Percentiles rank a stretch among this genome's conserved stretches.
Evolutionary conservation across 495 filamentous ascomycete species (phyloP).

Genomic region (Podospora australis): DNA sequence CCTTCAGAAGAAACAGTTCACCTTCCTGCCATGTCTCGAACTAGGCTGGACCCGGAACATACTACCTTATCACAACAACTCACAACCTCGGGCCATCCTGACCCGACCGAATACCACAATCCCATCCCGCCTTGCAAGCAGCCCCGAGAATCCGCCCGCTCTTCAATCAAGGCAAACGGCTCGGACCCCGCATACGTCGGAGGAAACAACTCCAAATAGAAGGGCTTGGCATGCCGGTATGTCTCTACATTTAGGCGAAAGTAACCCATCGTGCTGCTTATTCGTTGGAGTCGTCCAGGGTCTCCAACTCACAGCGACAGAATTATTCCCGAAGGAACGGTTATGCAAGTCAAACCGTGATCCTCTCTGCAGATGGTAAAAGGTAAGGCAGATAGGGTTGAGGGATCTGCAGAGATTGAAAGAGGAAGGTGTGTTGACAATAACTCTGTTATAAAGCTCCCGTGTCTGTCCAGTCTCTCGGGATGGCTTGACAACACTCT

Average conservation of each 20-base stretch:
- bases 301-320: conserved; percentile 3
- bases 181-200: conserved; percentile 20
- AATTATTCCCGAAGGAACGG: background rate
- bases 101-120: too few relatives aligned
- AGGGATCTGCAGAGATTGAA: background rate
- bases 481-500: background rate
- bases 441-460: background rate
- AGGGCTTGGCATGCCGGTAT: conserved; percentile 14
- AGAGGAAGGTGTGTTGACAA: background rate
- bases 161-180: background rate
- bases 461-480: background rate
- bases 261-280: background rate
- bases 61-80: too few relatives aligned
- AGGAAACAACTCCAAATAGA: conserved; percentile 24
- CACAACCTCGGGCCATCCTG: too few relatives aligned
- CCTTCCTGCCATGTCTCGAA: too few relatives aligned
- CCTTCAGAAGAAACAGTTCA: too few relatives aligned
- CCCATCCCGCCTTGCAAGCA: too few relatives aligned
- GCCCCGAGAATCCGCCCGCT: too few relatives aligned
- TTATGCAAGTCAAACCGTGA: background rate
- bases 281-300: conserved; percentile 7
- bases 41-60: too few relatives aligned
- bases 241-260: conserved; percentile 10
- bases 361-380: background rate
- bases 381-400: background rate